A percentile compares a stretch with the other conserved stretches of the same genome.
phyloP scores from a whole-genome alignment of 495 filamentous ascomycete species.

The Penicillium longicatenatum region DNA sequence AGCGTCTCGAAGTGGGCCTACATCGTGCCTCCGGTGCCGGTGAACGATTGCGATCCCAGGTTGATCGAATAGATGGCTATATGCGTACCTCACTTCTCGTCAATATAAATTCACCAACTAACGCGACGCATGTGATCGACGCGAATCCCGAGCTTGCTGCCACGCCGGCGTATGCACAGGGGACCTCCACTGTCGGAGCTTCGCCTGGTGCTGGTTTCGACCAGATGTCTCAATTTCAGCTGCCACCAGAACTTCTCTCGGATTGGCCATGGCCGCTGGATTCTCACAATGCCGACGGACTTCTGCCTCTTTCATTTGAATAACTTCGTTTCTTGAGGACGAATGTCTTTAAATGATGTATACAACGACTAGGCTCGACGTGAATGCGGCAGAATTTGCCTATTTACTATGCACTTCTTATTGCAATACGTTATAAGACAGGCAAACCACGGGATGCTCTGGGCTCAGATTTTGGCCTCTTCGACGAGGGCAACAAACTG shows the following conservation, averaged over 20 bases:
- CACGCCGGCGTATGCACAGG: not conserved
- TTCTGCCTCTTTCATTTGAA: slow-evolving; percentile 30
- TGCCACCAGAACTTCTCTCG: slow-evolving; percentile 38
- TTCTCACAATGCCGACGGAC: slow-evolving; percentile 27
- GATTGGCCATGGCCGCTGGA: slow-evolving; percentile 46
- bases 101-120: slow-evolving; percentile 9
- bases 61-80: slow-evolving; percentile 51
- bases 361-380: not conserved
- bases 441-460: not conserved
- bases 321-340: not conserved
- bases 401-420: not conserved
- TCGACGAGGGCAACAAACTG: not conserved
- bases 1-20: slow-evolving; percentile 44
- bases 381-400: not conserved
- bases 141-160: slow-evolving; percentile 15
- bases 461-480: not conserved
- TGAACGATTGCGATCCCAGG: slow-evolving; percentile 41
- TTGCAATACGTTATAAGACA: not conserved
- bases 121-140: slow-evolving; percentile 12
- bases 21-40: slow-evolving; percentile 42
- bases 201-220: not conserved
- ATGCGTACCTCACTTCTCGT: slow-evolving; percentile 38
- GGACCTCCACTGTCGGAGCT: not conserved
- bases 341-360: not conserved
- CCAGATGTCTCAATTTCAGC: slow-evolving; percentile 37